Conservation (phyloP, 2,329 filamentous ascomycete genomes). For the Paecilomyces niveus region DNA sequence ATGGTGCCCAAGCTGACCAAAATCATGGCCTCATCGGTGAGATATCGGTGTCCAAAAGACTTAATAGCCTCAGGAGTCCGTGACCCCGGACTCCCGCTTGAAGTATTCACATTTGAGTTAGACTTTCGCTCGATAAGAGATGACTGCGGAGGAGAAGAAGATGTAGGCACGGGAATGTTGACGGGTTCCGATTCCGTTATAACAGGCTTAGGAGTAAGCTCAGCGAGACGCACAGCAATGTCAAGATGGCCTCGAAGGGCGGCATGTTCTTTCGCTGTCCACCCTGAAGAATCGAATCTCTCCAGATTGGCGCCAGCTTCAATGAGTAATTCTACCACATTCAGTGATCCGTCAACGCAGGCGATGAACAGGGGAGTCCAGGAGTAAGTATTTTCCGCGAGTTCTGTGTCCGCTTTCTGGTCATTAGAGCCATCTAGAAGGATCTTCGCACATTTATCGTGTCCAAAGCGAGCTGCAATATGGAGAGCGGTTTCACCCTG, state of each 20-base stretch:
- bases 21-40: constrained; percentile 81
- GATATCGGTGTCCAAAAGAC: constrained; percentile 90
- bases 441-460: constrained; percentile 69
- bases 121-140: constrained; percentile 39
- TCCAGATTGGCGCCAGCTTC: constrained; percentile 70
- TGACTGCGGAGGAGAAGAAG: constrained; percentile 25
- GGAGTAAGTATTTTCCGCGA: constrained; percentile 74
- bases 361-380: constrained; percentile 97
- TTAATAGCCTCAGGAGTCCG: constrained; percentile 69
- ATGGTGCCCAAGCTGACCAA: constrained; percentile 90
- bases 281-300: constrained; percentile 75
- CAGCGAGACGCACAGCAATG: constrained; percentile 64
- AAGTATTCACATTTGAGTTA: constrained; percentile 16
- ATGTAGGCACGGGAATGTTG: constrained; percentile 21
- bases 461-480: constrained; percentile 81
- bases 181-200: constrained; percentile 24
- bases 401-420: constrained; percentile 69
- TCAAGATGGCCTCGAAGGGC: constrained; percentile 79
- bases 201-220: constrained; percentile 43
- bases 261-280: constrained; percentile 91
- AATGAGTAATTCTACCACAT: constrained; percentile 69
- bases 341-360: constrained; percentile 76
- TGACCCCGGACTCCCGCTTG: constrained; percentile 31
- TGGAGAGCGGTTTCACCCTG: constrained; percentile 88
- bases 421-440: constrained; percentile 62